phyloP scores from a whole-genome alignment of 371 early-diverging fungal genomes.

The Rhizopus stolonifer region DNA sequence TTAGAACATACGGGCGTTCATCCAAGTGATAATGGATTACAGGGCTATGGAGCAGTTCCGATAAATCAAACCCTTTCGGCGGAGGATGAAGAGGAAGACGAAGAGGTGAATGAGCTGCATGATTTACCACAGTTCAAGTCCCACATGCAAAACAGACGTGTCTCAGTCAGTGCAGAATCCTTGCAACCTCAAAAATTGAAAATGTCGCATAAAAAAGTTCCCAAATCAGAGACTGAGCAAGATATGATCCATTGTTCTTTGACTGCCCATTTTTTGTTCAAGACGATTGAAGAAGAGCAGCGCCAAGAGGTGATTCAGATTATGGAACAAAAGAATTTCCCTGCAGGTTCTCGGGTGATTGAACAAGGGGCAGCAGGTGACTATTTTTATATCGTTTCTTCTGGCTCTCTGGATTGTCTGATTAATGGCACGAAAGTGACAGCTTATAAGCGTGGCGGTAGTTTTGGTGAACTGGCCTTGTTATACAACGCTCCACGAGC shows the following conservation, averaged over 20 bases:
- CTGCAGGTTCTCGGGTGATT: conserved; percentile 76
- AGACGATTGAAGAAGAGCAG: conserved; percentile 68
- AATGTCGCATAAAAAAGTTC: conserved; percentile 76
- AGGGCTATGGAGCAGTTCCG: conserved; percentile 1
- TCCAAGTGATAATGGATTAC: not conserved
- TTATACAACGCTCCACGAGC: conserved; percentile 97
- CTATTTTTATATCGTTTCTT: conserved; percentile 94
- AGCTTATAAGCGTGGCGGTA: conserved; percentile 76
- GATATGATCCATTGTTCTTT: conserved; percentile 57
- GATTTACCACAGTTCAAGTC: conserved; percentile 59
- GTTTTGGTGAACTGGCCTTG: conserved; percentile 96
- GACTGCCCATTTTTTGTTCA: conserved; percentile 83
- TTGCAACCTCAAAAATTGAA: conserved; percentile 81
- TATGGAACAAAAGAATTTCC: conserved; percentile 86
- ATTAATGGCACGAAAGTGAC: conserved; percentile 73
- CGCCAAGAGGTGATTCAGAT: conserved; percentile 12
- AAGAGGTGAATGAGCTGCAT: not conserved
- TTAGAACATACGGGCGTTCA: not conserved
- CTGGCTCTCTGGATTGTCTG: conserved; percentile 87
- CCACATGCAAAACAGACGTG: conserved; percentile 75
- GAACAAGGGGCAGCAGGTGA: conserved; percentile 94
- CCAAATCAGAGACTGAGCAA: conserved; percentile 76
- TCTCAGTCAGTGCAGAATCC: conserved; percentile 94
- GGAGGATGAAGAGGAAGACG: conserved; percentile 37
- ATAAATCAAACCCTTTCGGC: conserved; percentile 2